Evolutionary conservation across 495 filamentous ascomycete species (phyloP).

Genomic region (Tuber melanosporum): DNA sequence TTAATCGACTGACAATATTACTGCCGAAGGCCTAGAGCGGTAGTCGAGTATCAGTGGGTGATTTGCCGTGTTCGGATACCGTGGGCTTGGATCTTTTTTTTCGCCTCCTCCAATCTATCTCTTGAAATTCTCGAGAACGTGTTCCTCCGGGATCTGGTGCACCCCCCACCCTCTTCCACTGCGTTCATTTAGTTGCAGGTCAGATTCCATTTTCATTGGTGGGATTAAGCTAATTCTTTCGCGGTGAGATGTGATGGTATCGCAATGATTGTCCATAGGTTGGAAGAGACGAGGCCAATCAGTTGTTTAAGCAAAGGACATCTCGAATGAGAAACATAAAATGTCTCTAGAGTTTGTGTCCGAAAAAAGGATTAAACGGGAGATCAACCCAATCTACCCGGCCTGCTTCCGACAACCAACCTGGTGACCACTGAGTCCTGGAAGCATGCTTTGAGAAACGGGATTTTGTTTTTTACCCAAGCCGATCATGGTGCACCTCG

Average conservation of each 20-base stretch:
- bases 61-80: neutral
- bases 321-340: neutral
- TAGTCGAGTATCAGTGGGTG: neutral
- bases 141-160: neutral
- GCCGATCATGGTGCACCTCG: neutral
- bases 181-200: neutral
- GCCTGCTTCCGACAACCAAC: neutral
- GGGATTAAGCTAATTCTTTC: neutral
- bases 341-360: neutral
- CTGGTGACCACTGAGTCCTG: neutral
- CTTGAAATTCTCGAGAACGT: neutral
- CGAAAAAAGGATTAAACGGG: neutral
- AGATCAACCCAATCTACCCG: neutral
- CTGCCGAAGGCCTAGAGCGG: neutral
- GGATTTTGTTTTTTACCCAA: neutral
- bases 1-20: neutral
- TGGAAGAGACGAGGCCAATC: neutral
- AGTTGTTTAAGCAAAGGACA: neutral
- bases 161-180: neutral
- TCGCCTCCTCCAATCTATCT: neutral
- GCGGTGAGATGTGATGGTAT: neutral
- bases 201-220: neutral
- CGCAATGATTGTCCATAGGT: neutral
- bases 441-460: neutral
- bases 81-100: neutral